phyloP scores from a whole-genome alignment of 768 basidiomycete species.

The Mycena metata region DNA sequence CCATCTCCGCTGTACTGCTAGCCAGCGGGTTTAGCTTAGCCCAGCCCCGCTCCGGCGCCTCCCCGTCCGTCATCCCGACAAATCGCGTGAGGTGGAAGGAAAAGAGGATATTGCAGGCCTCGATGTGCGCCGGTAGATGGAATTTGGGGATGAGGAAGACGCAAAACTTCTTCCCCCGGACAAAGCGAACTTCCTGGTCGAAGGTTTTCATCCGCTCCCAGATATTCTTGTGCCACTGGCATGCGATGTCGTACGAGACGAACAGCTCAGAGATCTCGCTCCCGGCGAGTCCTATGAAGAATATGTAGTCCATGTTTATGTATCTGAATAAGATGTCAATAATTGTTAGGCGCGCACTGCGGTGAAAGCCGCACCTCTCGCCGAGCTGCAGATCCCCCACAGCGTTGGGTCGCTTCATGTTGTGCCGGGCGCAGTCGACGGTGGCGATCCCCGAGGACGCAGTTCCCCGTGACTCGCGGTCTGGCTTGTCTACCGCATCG shows the following conservation, averaged over 20 bases:
- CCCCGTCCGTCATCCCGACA: conserved; percentile 47
- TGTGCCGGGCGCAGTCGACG: too few species aligned
- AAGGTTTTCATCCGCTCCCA: conserved; percentile 20
- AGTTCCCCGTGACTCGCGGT: too few species aligned
- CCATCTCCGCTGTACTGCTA: conserved; percentile 49
- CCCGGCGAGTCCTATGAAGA: conserved; percentile 38
- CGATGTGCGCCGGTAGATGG: conserved; percentile 47
- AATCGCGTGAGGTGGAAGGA: conserved; percentile 46
- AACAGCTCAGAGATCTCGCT: conserved; percentile 22
- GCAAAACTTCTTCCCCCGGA: not conserved
- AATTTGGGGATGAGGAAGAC: conserved; percentile 43
- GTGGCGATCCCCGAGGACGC: too few species aligned
- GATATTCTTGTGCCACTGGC: conserved; percentile 45
- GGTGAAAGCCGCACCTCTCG: conserved; percentile 23
- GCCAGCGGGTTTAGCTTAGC: conserved; percentile 40
- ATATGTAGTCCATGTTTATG: conserved; percentile 45
- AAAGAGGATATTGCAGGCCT: conserved; percentile 43
- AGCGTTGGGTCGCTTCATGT: too few species aligned
- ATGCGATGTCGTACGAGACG: conserved; percentile 48
- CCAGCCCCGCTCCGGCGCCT: conserved; percentile 50
- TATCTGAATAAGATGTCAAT: conserved; percentile 22
- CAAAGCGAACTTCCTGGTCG: not conserved
- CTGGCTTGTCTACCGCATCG: too few species aligned
- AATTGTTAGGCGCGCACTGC: not conserved
- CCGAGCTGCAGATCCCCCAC: not conserved